Percentiles rank a stretch among this genome's conserved stretches.
phyloP scores from a whole-genome alignment of 192 early-diverging fungal genomes.

The Coemansia sp. region DNA sequence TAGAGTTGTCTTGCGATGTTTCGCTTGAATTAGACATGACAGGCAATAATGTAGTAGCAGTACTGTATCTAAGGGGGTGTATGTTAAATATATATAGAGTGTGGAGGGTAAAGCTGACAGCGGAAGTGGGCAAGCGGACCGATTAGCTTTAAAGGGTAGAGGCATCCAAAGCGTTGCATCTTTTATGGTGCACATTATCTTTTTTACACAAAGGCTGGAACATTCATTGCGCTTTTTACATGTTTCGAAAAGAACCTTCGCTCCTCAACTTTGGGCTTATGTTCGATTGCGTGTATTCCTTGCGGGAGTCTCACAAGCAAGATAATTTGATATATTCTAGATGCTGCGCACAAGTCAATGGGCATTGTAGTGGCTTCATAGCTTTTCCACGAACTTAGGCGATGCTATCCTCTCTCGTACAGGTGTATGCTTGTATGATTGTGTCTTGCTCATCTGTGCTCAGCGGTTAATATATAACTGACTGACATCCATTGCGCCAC shows the following conservation, averaged over 20 bases:
- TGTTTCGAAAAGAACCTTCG: background rate
- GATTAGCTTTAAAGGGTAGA: constrained; percentile 1
- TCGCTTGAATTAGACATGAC: constrained; percentile 16
- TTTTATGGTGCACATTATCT: background rate
- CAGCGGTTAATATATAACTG: background rate
- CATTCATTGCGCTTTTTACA: background rate
- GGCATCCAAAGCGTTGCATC: background rate
- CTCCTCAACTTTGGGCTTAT: background rate
- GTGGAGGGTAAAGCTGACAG: background rate
- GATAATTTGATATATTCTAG: background rate
- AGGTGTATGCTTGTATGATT: background rate
- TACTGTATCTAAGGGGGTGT: background rate
- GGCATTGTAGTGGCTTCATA: background rate
- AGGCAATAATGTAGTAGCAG: background rate
- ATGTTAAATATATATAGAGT: background rate
- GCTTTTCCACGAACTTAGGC: background rate
- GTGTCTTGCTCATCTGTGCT: background rate
- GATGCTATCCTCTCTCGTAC: background rate
- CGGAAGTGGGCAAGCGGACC: background rate
- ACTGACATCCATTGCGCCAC: background rate
- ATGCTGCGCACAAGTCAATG: background rate
- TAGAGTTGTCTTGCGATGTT: background rate
- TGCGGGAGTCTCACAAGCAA: background rate
- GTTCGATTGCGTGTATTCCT: background rate
- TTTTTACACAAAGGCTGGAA: background rate